Conservation (phyloP, 768 basidiomycete genomes). For the Cystofilobasidium capitatum region DNA sequence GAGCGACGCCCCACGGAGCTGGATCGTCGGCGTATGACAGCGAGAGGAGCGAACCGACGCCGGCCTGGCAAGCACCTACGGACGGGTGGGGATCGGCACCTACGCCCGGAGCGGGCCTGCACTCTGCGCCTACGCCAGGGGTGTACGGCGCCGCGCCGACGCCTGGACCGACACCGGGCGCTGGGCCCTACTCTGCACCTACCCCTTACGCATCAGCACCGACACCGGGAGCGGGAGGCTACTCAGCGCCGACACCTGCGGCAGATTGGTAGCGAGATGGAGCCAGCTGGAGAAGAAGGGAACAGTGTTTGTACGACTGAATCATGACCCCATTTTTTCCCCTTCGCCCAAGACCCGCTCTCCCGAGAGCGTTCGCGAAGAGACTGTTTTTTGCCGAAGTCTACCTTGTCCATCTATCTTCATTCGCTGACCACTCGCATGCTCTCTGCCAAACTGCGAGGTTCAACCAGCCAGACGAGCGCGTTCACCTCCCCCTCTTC, state of each 20-base stretch:
- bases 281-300: background rate
- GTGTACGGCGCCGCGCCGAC: constrained; percentile 38
- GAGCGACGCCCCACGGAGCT: constrained; percentile 22
- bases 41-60: background rate
- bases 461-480: constrained; percentile 25
- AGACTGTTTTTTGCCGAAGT: too few species aligned
- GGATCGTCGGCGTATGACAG: constrained; percentile 20
- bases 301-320: background rate
- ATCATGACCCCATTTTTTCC: background rate
- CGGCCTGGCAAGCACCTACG: constrained; percentile 10
- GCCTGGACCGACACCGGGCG: constrained; percentile 31
- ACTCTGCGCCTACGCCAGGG: constrained; percentile 43
- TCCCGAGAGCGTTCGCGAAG: too few species aligned
- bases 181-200: constrained; percentile 28
- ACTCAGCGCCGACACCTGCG: background rate
- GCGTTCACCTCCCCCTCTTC: constrained; percentile 20
- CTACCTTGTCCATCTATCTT: too few species aligned
- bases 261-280: background rate
- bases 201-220: constrained; percentile 30
- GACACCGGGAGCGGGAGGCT: constrained; percentile 3
- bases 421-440: constrained; percentile 9
- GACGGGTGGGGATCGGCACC: constrained; percentile 44
- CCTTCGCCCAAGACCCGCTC: too few species aligned
- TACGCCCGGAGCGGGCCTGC: constrained; percentile 43
- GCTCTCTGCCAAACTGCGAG: constrained; percentile 27